A percentile compares a stretch with the other conserved stretches of the same genome.
Evolutionary conservation across 139 green algal genomes (phyloP).

Genomic region (Mesotaenium endlicherianum): DNA sequence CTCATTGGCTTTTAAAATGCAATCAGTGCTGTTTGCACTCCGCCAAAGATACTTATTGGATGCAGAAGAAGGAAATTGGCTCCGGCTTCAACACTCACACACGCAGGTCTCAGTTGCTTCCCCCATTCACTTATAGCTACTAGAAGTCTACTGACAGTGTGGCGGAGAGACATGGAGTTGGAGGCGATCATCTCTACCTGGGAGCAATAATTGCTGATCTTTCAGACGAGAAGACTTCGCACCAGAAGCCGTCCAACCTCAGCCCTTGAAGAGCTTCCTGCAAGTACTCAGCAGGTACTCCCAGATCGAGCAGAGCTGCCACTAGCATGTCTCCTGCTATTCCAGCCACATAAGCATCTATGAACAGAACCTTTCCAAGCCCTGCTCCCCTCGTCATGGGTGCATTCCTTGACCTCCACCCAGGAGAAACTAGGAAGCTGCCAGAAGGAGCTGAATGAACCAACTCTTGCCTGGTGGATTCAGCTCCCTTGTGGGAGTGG

Average conservation of each 20-base stretch:
- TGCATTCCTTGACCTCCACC: constrained; percentile 2
- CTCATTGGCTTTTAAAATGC: too few species aligned
- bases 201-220: constrained; percentile 14
- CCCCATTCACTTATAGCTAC: too few species aligned
- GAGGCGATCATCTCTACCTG: neutral
- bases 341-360: constrained; percentile 32
- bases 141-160: too few species aligned
- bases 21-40: too few species aligned
- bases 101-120: too few species aligned
- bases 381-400: constrained; percentile 12
- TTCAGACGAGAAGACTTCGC: neutral
- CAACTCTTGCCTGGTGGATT: neutral
- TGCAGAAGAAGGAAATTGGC: too few species aligned
- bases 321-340: constrained; percentile 60
- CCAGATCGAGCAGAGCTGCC: constrained; percentile 81
- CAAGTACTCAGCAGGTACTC: constrained; percentile 63
- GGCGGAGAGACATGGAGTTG: neutral
- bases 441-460: neutral
- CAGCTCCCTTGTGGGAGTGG: neutral
- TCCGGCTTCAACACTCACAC: too few species aligned
- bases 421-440: neutral
- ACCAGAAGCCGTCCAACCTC: neutral
- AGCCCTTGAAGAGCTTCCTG: neutral
- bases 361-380: constrained; percentile 29
- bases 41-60: too few species aligned